These are phyloP conservation scores for Cudoniella acicularis DNA, from an alignment of 495 filamentous ascomycete genomes.

Conservation along the genomic window DNA sequence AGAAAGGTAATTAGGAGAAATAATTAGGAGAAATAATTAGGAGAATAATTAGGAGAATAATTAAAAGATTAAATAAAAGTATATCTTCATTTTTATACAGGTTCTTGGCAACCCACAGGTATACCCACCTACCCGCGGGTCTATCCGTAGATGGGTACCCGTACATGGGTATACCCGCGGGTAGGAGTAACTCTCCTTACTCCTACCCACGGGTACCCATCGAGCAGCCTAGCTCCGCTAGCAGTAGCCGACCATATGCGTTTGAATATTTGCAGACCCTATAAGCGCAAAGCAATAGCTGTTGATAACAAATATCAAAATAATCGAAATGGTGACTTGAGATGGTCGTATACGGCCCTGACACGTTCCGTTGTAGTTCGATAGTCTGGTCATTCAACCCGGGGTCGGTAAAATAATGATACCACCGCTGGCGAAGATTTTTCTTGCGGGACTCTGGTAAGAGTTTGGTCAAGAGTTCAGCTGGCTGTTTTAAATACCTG, in stretches of 20 bases:
- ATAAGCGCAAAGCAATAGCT: constrained; percentile 14
- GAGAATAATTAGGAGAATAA: too few species aligned
- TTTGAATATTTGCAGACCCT: constrained; percentile 6
- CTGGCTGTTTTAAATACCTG: constrained; percentile 15
- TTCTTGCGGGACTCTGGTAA: constrained; percentile 9
- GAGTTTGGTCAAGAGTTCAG: constrained; percentile 4
- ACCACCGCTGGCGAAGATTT: constrained; percentile 6
- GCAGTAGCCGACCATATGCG: constrained; percentile 1
- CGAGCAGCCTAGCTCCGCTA: too few species aligned
- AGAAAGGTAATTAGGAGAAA: too few species aligned
- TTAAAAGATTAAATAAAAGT: too few species aligned
- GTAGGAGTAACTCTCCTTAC: too few species aligned
- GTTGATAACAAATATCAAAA: constrained; percentile 15
- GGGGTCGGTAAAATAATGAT: not conserved
- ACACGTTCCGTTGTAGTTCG: not conserved
- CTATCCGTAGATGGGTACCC: too few species aligned
- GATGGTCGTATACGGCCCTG: constrained; percentile 6
- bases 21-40: too few species aligned
- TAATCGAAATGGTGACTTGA: not conserved
- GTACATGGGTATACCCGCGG: too few species aligned
- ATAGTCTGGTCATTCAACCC: not conserved
- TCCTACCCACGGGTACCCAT: too few species aligned
- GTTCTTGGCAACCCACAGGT: too few species aligned
- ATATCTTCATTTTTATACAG: too few species aligned
- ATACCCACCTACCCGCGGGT: too few species aligned